Evolutionary conservation across 371 early-diverging fungal genomes (phyloP), one percentile per base, ranked within the genome.

Genomic region (Rhizoclosmatium hyalinum): DNA sequence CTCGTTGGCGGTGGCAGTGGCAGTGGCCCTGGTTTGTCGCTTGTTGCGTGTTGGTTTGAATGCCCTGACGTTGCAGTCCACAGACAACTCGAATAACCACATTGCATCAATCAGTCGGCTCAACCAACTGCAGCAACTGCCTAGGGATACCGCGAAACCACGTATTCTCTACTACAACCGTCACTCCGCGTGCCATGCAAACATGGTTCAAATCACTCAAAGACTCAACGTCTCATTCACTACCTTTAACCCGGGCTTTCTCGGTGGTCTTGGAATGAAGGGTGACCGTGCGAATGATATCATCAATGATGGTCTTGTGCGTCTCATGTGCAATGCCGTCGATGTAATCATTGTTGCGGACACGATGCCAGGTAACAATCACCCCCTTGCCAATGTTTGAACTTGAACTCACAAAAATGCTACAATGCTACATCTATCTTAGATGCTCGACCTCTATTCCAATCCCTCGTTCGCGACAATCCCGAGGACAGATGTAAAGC

Each of bases 261-360:
- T 71, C 3, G 72, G 72, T 1, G 72, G 62, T 8, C 62, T 71
- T 60, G 72, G 72, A 42, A 71, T 71, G 72, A 50, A 71, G 39
- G 72, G 62, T 4, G 72, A 62, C 46, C 50, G 55, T 50, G 72
- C 72, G 62, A 50, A 71, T 39, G 24, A 43, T n/a, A 54, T 50
- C 45, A 71, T 71, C 62, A 62, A 71, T 32, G 72, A 71, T 50
- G 72, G 72, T 19, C 43, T 71, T 17, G 72, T 71, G 3, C 12
- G 62, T 5, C 8, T 55, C 3, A 24, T 71, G 5, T 71, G 72
- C 62, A 24, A 24, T 21, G 4, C 62, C 17, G 62, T 62, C 14
- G 72, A 71, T 62, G 72, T 71, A 10, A 71, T 71, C n/a, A 71
- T 71, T 50, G 72, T 71, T 1, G 72, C 62, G 32, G 72, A 71